Evolutionary conservation across 2,329 filamentous ascomycete species (phyloP).

Genomic region (Neofusicoccum laricinum): DNA sequence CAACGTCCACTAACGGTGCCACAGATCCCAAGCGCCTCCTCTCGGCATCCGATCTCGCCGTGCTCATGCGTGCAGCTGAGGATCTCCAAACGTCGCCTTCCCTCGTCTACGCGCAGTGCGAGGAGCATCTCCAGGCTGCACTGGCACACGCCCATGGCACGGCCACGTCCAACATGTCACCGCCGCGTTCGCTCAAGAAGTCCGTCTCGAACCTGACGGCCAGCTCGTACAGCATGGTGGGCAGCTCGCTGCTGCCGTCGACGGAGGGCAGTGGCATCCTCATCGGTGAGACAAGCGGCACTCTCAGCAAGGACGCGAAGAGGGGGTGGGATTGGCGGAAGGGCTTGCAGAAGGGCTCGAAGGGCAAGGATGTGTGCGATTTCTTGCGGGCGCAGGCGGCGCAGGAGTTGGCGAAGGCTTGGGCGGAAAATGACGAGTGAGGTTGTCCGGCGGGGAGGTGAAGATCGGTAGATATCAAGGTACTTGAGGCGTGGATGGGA

Average conservation of each 20-base stretch:
- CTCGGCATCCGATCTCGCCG: constrained; percentile 69
- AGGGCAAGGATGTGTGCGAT: constrained; percentile 67
- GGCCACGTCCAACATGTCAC: constrained; percentile 21
- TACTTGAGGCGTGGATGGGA: neutral
- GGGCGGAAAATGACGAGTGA: constrained; percentile 54
- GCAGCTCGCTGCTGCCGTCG: constrained; percentile 63
- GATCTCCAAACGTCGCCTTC: constrained; percentile 74
- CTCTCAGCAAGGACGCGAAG: constrained; percentile 38
- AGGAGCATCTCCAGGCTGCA: constrained; percentile 75
- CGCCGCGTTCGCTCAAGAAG: constrained; percentile 53
- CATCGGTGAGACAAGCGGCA: constrained; percentile 27
- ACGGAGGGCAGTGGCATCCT: constrained; percentile 50
- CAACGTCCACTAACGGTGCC: constrained; percentile 24
- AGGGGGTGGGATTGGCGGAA: constrained; percentile 73
- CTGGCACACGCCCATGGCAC: constrained; percentile 61
- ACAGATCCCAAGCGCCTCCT: constrained; percentile 56
- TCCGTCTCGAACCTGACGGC: constrained; percentile 52
- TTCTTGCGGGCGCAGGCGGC: constrained; percentile 71
- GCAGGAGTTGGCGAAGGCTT: constrained; percentile 67
- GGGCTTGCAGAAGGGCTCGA: constrained; percentile 55
- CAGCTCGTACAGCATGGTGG: constrained; percentile 61
- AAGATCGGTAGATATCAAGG: neutral
- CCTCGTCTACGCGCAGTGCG: constrained; percentile 69
- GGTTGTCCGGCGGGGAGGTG: neutral
- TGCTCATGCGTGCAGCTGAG: constrained; percentile 72